phyloP scores from a whole-genome alignment of 192 early-diverging fungal species.

The Podila minutissima region DNA sequence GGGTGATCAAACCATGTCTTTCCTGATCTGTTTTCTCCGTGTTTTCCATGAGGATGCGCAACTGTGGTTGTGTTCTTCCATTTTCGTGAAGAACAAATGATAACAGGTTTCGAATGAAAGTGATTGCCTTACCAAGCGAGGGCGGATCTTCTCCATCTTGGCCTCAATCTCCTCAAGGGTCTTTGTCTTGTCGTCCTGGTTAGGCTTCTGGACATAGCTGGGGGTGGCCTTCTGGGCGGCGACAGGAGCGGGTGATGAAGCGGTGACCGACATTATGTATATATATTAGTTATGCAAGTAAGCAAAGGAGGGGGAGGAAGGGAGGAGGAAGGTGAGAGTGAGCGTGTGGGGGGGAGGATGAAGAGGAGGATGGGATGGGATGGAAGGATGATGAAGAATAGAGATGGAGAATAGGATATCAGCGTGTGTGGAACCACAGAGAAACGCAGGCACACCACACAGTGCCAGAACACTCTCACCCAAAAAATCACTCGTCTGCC shows the following conservation, averaged over 20 bases:
- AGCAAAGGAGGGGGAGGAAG: background rate
- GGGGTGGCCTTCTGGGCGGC: conserved; percentile 29
- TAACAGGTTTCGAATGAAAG: background rate
- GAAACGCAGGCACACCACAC: too few relatives aligned
- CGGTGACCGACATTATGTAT: conserved; percentile 39
- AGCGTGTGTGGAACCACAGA: too few relatives aligned
- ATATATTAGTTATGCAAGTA: conserved; percentile 5
- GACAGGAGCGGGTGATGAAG: conserved; percentile 16
- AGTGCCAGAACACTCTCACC: too few relatives aligned
- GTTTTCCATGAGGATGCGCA: too few relatives aligned
- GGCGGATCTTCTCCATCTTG: conserved; percentile 53
- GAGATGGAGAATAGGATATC: background rate
- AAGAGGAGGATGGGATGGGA: conserved; percentile 1
- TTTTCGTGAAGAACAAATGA: background rate
- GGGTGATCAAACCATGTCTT: too few relatives aligned
- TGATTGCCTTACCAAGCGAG: conserved; percentile 34
- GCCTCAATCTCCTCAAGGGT: conserved; percentile 50
- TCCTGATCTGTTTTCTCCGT: too few relatives aligned
- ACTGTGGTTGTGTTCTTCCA: too few relatives aligned
- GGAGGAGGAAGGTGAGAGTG: conserved; percentile 9
- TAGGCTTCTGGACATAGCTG: conserved; percentile 41
- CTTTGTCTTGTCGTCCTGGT: conserved; percentile 43
- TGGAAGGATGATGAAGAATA: conserved; percentile 2
- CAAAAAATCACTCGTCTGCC: too few relatives aligned
- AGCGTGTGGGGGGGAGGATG: background rate